phyloP scores from a whole-genome alignment of 2,329 filamentous ascomycete genomes.

The Cladophialophora chaetospira region DNA sequence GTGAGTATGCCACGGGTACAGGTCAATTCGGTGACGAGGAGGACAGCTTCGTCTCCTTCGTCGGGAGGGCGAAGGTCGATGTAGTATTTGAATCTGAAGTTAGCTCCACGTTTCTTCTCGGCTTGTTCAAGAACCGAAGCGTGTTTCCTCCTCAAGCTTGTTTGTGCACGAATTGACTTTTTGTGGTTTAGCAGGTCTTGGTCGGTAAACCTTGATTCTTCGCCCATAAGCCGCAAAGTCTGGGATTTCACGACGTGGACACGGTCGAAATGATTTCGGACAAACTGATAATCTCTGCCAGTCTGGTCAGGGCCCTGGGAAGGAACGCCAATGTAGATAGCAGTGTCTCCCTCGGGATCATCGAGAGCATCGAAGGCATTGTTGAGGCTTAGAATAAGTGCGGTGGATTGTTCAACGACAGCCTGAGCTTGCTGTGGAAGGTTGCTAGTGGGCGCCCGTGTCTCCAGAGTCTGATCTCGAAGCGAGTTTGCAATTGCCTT shows the following conservation, averaged over 20 bases:
- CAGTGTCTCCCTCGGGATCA: constrained; percentile 39
- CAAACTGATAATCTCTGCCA: constrained; percentile 24
- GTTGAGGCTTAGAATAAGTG: constrained; percentile 24
- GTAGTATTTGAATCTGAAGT: constrained; percentile 56
- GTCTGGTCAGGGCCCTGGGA: constrained; percentile 29
- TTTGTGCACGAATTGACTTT: constrained; percentile 31
- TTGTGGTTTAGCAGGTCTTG: constrained; percentile 36
- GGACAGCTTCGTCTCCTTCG: constrained; percentile 65
- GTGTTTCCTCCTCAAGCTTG: constrained; percentile 18
- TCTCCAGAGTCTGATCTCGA: neutral
- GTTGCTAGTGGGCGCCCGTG: neutral
- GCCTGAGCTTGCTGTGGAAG: neutral
- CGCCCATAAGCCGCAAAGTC: constrained; percentile 34
- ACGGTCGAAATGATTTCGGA: constrained; percentile 28
- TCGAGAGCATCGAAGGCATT: constrained; percentile 28
- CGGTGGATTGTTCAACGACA: neutral
- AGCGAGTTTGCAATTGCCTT: constrained; percentile 12
- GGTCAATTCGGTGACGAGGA: constrained; percentile 60
- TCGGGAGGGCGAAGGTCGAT: constrained; percentile 64
- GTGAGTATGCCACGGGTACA: constrained; percentile 58
- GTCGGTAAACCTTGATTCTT: constrained; percentile 36
- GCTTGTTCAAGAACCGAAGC: constrained; percentile 10
- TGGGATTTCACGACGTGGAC: constrained; percentile 41
- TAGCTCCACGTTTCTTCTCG: constrained; percentile 14
- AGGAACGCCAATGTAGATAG: constrained; percentile 41